Evolutionary conservation across 1,284 basidiomycete species (phyloP).

Genomic region (Ganoderma lucidum): DNA sequence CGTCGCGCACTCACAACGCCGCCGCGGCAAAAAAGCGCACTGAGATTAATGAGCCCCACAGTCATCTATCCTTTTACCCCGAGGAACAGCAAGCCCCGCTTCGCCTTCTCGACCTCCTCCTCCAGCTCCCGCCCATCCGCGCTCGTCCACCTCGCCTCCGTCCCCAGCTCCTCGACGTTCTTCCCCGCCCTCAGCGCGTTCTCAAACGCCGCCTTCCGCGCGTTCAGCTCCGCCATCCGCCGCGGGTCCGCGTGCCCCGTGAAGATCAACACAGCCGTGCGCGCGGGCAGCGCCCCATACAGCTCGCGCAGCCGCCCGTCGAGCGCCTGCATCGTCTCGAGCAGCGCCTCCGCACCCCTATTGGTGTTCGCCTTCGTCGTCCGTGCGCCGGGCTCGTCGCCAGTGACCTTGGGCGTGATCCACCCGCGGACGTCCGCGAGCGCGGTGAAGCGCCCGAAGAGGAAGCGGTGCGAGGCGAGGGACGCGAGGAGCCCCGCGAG

Average conservation of each 20-base stretch:
- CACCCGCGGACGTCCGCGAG: slow-evolving; percentile 82
- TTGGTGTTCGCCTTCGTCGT: too few species aligned
- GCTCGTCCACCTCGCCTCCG: slow-evolving; percentile 71
- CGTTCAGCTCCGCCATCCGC: slow-evolving; percentile 29
- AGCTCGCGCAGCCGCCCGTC: slow-evolving; percentile 69
- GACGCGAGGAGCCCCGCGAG: slow-evolving; percentile 68
- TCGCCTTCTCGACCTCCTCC: slow-evolving; percentile 79
- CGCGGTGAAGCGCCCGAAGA: slow-evolving; percentile 83
- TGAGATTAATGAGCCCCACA: too few species aligned
- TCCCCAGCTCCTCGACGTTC: slow-evolving; percentile 54
- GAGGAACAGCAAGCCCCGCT: slow-evolving; percentile 84
- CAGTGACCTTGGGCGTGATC: slow-evolving; percentile 60
- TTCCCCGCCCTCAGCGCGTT: slow-evolving; percentile 65
- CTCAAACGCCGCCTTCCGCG: slow-evolving; percentile 67
- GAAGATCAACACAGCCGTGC: slow-evolving; percentile 85
- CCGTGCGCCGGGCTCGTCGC: too few species aligned
- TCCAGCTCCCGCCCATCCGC: slow-evolving; percentile 82
- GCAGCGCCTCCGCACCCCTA: slow-evolving; percentile 33
- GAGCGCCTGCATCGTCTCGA: slow-evolving; percentile 53
- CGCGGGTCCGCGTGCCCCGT: slow-evolving; percentile 68
- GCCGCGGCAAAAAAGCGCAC: too few species aligned
- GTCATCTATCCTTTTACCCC: slow-evolving; percentile 61
- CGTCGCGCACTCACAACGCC: too few species aligned
- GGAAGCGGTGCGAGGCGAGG: slow-evolving; percentile 76
- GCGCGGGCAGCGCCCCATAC: slow-evolving; percentile 73